phyloP scores from a whole-genome alignment of 768 basidiomycete species.

The Rubroboletus satanas region DNA sequence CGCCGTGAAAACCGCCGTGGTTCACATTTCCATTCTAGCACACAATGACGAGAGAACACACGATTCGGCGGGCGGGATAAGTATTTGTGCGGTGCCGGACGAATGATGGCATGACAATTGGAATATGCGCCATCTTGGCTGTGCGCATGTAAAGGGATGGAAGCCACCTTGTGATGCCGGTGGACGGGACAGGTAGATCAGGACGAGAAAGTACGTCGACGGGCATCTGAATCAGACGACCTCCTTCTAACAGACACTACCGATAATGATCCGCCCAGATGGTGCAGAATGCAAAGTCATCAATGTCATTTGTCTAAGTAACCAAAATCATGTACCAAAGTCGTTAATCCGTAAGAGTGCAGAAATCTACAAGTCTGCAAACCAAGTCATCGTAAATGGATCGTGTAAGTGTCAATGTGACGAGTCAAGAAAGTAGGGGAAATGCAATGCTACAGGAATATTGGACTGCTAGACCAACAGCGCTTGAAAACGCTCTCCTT shows the following conservation, averaged over 20 bases:
- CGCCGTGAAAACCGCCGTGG: background rate
- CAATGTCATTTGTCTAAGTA: constrained; percentile 27
- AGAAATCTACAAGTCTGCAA: constrained; percentile 34
- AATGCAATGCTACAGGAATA: constrained; percentile 36
- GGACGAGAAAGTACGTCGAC: background rate
- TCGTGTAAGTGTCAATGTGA: constrained; percentile 13
- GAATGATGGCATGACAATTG: background rate
- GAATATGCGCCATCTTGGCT: background rate
- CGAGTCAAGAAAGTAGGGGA: constrained; percentile 15
- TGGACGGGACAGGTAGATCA: background rate
- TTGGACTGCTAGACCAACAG: constrained; percentile 28
- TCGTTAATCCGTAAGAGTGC: constrained; percentile 23
- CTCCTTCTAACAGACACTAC: background rate
- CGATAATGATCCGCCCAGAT: constrained; percentile 15
- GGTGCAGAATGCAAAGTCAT: constrained; percentile 15
- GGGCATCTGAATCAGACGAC: background rate
- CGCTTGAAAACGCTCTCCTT: constrained; percentile 31
- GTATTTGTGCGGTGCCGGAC: constrained; percentile 1
- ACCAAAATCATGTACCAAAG: constrained; percentile 21
- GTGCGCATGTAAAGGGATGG: constrained; percentile 5
- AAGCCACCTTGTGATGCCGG: constrained; percentile 1
- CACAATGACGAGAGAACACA: background rate
- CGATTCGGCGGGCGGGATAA: background rate
- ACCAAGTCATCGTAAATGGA: constrained; percentile 8
- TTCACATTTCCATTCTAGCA: background rate